Conservation (phyloP, 106 monocot species). For the Dactylorhiza incarnata region DNA sequence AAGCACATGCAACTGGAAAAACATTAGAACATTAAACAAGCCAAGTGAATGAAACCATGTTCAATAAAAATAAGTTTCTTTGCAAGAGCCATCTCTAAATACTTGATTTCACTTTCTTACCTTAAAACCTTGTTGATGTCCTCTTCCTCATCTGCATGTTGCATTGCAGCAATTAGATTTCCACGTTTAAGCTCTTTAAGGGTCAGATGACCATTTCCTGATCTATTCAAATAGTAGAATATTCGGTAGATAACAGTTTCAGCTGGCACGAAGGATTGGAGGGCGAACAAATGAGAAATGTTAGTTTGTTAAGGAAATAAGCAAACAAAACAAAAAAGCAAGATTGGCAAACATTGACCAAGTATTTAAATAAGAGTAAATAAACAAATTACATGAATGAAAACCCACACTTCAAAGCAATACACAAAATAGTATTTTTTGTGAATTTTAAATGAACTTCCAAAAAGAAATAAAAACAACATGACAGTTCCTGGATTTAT, state of each 20-base stretch:
- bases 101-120: conserved; percentile 17
- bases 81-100: neutral
- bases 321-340: too few relatives aligned
- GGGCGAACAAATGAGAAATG: neutral
- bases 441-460: too few relatives aligned
- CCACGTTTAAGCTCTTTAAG: conserved; percentile 87
- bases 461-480: too few relatives aligned
- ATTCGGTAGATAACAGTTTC: conserved; percentile 99
- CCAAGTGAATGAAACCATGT: neutral
- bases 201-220: conserved; percentile 87
- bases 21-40: neutral
- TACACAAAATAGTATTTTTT: neutral
- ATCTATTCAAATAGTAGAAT: conserved; percentile 93
- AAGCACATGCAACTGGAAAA: neutral
- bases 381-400: neutral
- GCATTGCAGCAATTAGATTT: conserved; percentile 89
- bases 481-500: too few relatives aligned
- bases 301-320: too few relatives aligned
- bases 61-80: neutral
- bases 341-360: neutral
- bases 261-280: conserved; percentile 38
- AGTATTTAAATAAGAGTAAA: neutral
- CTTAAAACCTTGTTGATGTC: conserved; percentile 97
- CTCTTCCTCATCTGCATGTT: conserved; percentile 92
- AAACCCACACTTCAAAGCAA: neutral